Percentiles rank a stretch among this genome's conserved stretches.
phyloP scores from a whole-genome alignment of 495 filamentous ascomycete genomes.

The Neurospora sp. region DNA sequence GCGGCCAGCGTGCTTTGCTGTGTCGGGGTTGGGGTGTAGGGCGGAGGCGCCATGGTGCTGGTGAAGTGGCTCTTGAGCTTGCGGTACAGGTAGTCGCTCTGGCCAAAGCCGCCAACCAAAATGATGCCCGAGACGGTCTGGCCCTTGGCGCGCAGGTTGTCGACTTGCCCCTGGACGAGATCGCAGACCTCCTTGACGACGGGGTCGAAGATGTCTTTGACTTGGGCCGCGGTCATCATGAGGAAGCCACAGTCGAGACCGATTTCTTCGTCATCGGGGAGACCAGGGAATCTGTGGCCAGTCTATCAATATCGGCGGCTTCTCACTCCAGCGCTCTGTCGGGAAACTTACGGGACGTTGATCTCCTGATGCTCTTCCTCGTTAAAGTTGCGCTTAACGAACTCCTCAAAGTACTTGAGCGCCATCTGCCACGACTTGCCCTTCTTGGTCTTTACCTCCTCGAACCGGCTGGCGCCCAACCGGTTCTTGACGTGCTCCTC shows the following conservation, averaged over 20 bases:
- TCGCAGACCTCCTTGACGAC: slow-evolving; percentile 53
- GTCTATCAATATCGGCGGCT: not conserved
- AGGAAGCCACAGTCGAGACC: slow-evolving; percentile 56
- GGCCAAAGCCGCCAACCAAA: slow-evolving; percentile 60
- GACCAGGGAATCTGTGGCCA: slow-evolving; percentile 49
- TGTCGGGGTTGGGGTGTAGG: slow-evolving; percentile 47
- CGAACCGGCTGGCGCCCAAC: slow-evolving; percentile 47
- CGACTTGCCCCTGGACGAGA: slow-evolving; percentile 51
- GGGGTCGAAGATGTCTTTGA: slow-evolving; percentile 57
- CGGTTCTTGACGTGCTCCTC: slow-evolving; percentile 53
- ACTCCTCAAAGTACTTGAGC: slow-evolving; percentile 54
- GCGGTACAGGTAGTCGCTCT: slow-evolving; percentile 58
- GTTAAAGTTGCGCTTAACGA: slow-evolving; percentile 65
- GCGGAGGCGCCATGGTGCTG: slow-evolving; percentile 33
- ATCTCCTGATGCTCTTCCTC: slow-evolving; percentile 61
- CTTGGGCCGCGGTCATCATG: slow-evolving; percentile 47
- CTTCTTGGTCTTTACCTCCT: slow-evolving; percentile 50
- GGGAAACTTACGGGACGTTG: slow-evolving; percentile 47
- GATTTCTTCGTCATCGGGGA: slow-evolving; percentile 55
- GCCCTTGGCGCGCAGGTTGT: slow-evolving; percentile 47
- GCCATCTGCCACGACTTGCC: slow-evolving; percentile 65
- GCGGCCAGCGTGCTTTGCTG: slow-evolving; percentile 17
- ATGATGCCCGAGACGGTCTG: slow-evolving; percentile 57
- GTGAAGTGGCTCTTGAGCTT: slow-evolving; percentile 56
- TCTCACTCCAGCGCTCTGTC: not conserved